A percentile compares a stretch with the other conserved stretches of the same genome.
phyloP scores from a whole-genome alignment of 441 rosid species.

The Adansonia gregorii region DNA sequence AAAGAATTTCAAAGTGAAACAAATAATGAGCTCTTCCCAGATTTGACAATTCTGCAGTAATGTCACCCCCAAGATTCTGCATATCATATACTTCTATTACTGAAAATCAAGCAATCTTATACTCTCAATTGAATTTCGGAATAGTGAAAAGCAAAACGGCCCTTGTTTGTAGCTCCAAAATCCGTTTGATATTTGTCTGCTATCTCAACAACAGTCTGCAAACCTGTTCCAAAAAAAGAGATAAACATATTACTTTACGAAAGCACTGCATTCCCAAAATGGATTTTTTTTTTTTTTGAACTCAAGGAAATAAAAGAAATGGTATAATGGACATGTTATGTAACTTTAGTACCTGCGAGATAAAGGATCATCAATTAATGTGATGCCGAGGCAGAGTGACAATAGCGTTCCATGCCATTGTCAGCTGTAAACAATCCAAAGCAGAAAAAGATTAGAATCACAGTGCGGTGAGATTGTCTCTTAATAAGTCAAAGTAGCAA shows the following conservation, averaged over 20 bases:
- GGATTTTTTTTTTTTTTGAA: not conserved
- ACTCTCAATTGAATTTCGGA: not conserved
- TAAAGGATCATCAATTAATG: not conserved
- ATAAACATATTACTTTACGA: not conserved
- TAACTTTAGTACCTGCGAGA: not conserved
- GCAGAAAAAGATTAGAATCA: not conserved
- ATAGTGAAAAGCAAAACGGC: not conserved
- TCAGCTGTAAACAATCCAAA: constrained; percentile 8
- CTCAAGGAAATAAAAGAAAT: constrained; percentile 1
- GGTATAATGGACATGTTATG: not conserved
- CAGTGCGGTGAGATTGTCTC: not conserved
- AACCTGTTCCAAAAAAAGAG: not conserved
- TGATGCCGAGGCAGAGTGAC: not conserved
- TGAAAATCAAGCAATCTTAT: not conserved
- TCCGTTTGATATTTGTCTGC: not conserved
- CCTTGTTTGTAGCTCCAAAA: not conserved
- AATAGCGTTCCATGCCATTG: not conserved
- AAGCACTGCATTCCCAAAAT: constrained; percentile 3
- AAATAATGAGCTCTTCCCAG: not conserved
- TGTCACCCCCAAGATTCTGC: not conserved
- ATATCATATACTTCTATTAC: not conserved
- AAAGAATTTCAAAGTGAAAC: constrained; percentile 10
- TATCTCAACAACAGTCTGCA: not conserved
- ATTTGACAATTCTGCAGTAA: not conserved
- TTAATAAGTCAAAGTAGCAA: not conserved